phyloP scores from a whole-genome alignment of 1,284 basidiomycete species.

The Pseudozyma tsukubaensis region DNA sequence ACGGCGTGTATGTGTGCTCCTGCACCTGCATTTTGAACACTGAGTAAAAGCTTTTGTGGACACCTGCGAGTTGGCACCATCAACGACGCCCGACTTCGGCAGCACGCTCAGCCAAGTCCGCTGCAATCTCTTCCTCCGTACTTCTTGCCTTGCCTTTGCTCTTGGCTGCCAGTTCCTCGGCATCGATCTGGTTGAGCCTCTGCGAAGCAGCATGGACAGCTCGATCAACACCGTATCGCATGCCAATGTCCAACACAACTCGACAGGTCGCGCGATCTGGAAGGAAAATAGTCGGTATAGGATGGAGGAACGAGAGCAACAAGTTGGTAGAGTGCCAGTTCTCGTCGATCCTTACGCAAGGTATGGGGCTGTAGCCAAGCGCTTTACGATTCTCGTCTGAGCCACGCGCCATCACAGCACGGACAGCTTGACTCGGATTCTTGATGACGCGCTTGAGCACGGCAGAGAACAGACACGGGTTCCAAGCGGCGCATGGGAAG shows the following conservation, averaged over 20 bases:
- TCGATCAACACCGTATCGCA: constrained; percentile 26
- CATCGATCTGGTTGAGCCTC: constrained; percentile 30
- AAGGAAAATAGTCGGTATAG: constrained; percentile 39
- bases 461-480: constrained; percentile 41
- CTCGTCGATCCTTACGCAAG: constrained; percentile 41
- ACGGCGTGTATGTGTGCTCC: too few species aligned
- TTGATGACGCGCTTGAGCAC: constrained; percentile 29
- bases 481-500: constrained; percentile 48
- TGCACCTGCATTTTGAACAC: neutral
- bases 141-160: constrained; percentile 26
- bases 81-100: constrained; percentile 1
- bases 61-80: neutral
- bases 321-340: constrained; percentile 43
- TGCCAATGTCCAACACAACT: constrained; percentile 28
- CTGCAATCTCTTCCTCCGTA: constrained; percentile 29
- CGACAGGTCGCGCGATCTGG: constrained; percentile 36
- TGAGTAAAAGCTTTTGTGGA: neutral
- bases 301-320: constrained; percentile 45
- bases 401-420: constrained; percentile 17
- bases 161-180: constrained; percentile 15
- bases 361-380: constrained; percentile 32
- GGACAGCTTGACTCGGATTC: constrained; percentile 20
- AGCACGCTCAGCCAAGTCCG: constrained; percentile 10
- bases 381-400: constrained; percentile 24
- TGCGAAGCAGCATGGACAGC: constrained; percentile 23